Evolutionary conservation across 2,329 filamentous ascomycete genomes (phyloP).

Genomic region (Exophiala calicioides): DNA sequence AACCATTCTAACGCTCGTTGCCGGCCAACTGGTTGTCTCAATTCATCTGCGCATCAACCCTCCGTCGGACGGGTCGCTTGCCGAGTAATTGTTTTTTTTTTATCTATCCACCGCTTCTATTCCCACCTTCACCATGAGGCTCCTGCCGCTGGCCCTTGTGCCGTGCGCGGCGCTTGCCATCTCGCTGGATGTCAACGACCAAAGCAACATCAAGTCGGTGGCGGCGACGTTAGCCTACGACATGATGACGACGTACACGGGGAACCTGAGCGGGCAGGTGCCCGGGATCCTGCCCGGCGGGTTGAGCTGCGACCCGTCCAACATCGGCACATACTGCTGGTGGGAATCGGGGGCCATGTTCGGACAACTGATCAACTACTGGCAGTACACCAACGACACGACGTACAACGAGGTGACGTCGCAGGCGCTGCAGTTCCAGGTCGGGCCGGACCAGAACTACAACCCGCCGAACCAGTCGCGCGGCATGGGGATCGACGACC

Average conservation of each 20-base stretch:
- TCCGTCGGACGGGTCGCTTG: too few species aligned
- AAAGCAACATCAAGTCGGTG: slow-evolving; percentile 34
- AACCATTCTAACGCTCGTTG: too few species aligned
- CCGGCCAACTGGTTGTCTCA: too few species aligned
- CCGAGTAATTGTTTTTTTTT: too few species aligned
- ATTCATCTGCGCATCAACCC: too few species aligned
- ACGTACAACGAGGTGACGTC: slow-evolving; percentile 42
- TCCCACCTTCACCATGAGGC: too few species aligned
- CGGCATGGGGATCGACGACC: slow-evolving; percentile 57
- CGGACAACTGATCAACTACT: slow-evolving; percentile 44
- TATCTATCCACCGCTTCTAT: too few species aligned
- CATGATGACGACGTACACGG: slow-evolving; percentile 43
- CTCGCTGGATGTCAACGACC: slow-evolving; percentile 14
- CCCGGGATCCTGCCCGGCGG: slow-evolving; percentile 44
- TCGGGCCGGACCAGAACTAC: slow-evolving; percentile 40
- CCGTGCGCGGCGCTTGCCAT: too few species aligned
- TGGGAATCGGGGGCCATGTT: slow-evolving; percentile 50
- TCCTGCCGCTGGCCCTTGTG: too few species aligned
- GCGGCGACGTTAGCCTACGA: slow-evolving; percentile 40
- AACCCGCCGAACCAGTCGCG: slow-evolving; percentile 46
- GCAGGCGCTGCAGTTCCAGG: slow-evolving; percentile 42
- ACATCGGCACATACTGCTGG: slow-evolving; percentile 40
- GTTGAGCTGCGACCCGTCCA: slow-evolving; percentile 33
- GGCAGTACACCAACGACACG: slow-evolving; percentile 45
- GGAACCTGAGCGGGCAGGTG: slow-evolving; percentile 40